These are phyloP conservation scores for Arabis hirsuta DNA, from an alignment of 345 rosid genomes.

Conservation along the genomic window DNA sequence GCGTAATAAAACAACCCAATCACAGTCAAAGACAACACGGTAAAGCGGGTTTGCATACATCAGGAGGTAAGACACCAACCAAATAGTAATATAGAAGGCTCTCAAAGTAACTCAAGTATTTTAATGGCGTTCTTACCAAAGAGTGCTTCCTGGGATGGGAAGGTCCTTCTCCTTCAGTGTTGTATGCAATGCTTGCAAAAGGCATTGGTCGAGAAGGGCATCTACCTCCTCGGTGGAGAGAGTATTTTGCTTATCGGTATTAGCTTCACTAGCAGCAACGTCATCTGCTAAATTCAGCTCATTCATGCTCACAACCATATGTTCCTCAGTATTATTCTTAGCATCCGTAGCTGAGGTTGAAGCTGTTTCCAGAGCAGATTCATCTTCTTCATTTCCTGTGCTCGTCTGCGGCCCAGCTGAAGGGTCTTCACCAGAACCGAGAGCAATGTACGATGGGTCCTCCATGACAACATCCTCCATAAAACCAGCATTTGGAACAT, in stretches of 20 bases:
- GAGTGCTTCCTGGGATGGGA: slow-evolving; percentile 92
- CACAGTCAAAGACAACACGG: slow-evolving; percentile 6
- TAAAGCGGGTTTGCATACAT: background rate
- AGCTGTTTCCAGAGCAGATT: slow-evolving; percentile 38
- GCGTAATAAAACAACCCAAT: background rate
- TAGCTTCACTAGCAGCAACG: slow-evolving; percentile 45
- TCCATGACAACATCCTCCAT: slow-evolving; percentile 76
- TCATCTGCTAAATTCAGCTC: slow-evolving; percentile 54
- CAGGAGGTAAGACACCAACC: slow-evolving; percentile 1
- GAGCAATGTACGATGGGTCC: slow-evolving; percentile 64
- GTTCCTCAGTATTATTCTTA: slow-evolving; percentile 40
- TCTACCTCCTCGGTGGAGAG: slow-evolving; percentile 70
- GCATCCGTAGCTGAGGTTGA: slow-evolving; percentile 43
- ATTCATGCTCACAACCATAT: slow-evolving; percentile 48
- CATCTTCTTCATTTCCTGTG: slow-evolving; percentile 42
- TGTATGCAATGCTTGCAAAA: slow-evolving; percentile 88
- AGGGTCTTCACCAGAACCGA: slow-evolving; percentile 52
- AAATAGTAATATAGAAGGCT: background rate
- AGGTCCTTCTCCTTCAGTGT: slow-evolving; percentile 91
- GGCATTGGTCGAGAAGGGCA: slow-evolving; percentile 83
- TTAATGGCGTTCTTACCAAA: slow-evolving; percentile 60
- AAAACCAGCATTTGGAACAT: slow-evolving; percentile 88
- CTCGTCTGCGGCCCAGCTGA: slow-evolving; percentile 44
- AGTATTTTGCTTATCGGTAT: slow-evolving; percentile 52
- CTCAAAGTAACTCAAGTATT: slow-evolving; percentile 1